Conservation (phyloP, 2,329 filamentous ascomycete genomes). For the Penicillium sp. region DNA sequence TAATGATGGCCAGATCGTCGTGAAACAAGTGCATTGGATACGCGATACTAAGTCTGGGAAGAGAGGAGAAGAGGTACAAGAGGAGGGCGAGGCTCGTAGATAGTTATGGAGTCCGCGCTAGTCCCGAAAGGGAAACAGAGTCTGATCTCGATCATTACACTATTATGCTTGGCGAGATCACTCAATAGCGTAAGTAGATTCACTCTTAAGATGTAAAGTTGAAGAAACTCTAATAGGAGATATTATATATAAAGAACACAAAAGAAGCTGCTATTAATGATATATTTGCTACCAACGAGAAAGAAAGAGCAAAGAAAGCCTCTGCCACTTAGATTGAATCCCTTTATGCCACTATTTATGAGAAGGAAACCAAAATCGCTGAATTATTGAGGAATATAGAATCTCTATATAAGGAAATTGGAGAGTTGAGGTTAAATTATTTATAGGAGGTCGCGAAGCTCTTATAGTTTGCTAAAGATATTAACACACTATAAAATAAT, state of each 20-base stretch:
- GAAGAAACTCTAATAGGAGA: conserved; percentile 6
- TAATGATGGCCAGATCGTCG: no score
- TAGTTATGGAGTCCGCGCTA: no score
- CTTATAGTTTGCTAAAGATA: conserved; percentile 14
- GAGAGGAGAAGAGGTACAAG: no score
- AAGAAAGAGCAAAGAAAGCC: conserved; percentile 4
- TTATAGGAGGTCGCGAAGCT: conserved; percentile 3
- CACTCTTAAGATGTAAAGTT: conserved; percentile 9
- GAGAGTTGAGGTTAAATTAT: not conserved
- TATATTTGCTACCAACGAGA: conserved; percentile 10
- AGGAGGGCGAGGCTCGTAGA: no score
- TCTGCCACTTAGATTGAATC: conserved; percentile 6
- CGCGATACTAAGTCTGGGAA: no score
- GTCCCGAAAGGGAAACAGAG: no score
- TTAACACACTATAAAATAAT: conserved; percentile 10
- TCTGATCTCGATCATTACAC: no score
- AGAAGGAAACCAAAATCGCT: conserved; percentile 6
- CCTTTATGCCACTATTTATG: conserved; percentile 1
- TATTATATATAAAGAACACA: not conserved
- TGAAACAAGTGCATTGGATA: no score
- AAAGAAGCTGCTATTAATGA: conserved; percentile 6
- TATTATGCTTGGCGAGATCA: conserved; percentile 9
- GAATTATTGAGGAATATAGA: not conserved
- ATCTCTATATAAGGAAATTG: not conserved
- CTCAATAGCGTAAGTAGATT: conserved; percentile 1